Evolutionary conservation across 768 basidiomycete species (phyloP).

Genomic region (Hemileccinum rubropunctum): DNA sequence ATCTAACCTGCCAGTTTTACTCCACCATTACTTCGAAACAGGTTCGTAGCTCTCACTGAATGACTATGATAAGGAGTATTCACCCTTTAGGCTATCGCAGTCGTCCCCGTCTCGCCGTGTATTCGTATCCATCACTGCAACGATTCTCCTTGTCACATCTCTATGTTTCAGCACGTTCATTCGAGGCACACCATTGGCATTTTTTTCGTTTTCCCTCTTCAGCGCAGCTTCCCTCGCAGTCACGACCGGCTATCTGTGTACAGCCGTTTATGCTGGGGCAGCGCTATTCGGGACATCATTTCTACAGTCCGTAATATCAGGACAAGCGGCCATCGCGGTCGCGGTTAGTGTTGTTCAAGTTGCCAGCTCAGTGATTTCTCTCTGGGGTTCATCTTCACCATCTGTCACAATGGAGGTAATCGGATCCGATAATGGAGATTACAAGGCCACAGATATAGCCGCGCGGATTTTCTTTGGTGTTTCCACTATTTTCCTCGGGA

Average conservation of each 20-base stretch:
- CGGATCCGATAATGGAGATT: slow-evolving; percentile 25
- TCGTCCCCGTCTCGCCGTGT: slow-evolving; percentile 58
- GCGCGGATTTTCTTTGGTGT: slow-evolving; percentile 74
- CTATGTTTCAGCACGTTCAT: slow-evolving; percentile 68
- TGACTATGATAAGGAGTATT: slow-evolving; percentile 2
- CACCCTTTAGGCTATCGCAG: slow-evolving; percentile 34
- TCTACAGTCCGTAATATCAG: slow-evolving; percentile 76
- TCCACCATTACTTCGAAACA: slow-evolving; percentile 68
- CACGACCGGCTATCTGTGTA: slow-evolving; percentile 73
- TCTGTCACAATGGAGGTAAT: slow-evolving; percentile 16
- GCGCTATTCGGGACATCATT: slow-evolving; percentile 73
- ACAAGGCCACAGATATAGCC: slow-evolving; percentile 59
- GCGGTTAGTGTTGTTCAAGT: slow-evolving; percentile 78
- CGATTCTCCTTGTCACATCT: slow-evolving; percentile 53
- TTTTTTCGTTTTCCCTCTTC: slow-evolving; percentile 64
- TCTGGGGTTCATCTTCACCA: slow-evolving; percentile 42
- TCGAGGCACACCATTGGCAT: slow-evolving; percentile 47
- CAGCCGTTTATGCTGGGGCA: slow-evolving; percentile 75
- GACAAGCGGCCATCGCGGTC: slow-evolving; percentile 84
- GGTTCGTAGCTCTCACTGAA: slow-evolving; percentile 38
- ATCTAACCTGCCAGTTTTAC: slow-evolving; percentile 70
- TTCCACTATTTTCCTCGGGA: slow-evolving; percentile 61
- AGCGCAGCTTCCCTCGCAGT: slow-evolving; percentile 58
- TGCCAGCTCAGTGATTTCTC: slow-evolving; percentile 55
- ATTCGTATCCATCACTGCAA: slow-evolving; percentile 46